Evolutionary conservation across 805 yeast species (phyloP), one percentile per base, ranked within the genome.

Genomic region (Helenozyma baotianmanensis): DNA sequence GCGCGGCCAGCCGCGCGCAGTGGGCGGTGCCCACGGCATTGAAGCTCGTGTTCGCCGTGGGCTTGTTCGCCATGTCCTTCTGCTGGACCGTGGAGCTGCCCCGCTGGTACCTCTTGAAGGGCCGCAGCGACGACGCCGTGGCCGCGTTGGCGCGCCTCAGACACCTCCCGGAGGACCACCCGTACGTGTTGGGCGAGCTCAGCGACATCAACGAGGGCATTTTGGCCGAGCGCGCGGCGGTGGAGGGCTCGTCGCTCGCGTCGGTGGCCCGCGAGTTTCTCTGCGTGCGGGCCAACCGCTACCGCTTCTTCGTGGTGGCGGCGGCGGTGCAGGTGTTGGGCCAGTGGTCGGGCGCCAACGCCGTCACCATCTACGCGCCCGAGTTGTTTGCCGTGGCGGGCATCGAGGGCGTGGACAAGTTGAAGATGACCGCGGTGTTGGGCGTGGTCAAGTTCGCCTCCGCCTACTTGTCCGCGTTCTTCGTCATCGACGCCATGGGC

Each of bases 311-410:
- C 29, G 42, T 56, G 6, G 41, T 74, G 24, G 69, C 74, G 25
- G 35, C 63, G 22, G 38, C 51, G 34, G 59, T 68, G 18, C 80
- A 74, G 50, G 25, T 74, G 11, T 56, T 75, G 24, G 72, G 71
- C 23, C 80, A 76, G 54, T 76, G 80, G 80, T 66, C 75, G n/a
- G 78, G 79, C 31, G 74, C 79, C 5, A 69, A 68, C 42, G 67
- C 78, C 6, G 56, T 76, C 28, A 75, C 80, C 3, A 72, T 74
- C 30, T 76, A 76, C 43, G 74, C 80, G 23, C 72, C 80, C 2
- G 74, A 71, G 30, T 53, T 75, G 27, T 69, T 74, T 39, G 64
- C 62, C 4, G 54, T 71, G 37, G 66, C 68, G 32, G 79, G 80
- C 27, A 60, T 65, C 32, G 46, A 50, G 8, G 72, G 70, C 17